These are phyloP conservation scores for Yarrowia bubula DNA, from an alignment of 805 yeast genomes.

Conservation along the genomic window DNA sequence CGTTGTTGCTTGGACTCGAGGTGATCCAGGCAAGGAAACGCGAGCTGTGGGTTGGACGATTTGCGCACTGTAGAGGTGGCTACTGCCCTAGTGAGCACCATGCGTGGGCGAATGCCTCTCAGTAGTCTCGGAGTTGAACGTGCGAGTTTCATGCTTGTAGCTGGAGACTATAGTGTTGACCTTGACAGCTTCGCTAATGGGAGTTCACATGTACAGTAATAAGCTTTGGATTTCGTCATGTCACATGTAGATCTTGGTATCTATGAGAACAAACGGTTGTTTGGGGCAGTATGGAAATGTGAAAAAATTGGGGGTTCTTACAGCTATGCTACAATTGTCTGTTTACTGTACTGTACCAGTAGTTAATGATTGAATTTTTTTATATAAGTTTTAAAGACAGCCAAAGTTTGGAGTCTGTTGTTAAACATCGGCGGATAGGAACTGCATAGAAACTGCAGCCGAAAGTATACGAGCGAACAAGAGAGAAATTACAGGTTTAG, in stretches of 20 bases:
- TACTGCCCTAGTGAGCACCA: not conserved
- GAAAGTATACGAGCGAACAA: not conserved
- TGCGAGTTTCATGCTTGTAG: conserved; percentile 22
- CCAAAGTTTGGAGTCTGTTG: not conserved
- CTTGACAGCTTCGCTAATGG: not conserved
- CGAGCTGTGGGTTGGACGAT: conserved; percentile 61
- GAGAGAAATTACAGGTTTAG: not conserved
- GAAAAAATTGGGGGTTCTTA: no score
- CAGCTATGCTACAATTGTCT: no score
- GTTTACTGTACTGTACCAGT: no score
- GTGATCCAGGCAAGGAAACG: conserved; percentile 84
- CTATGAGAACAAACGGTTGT: not conserved
- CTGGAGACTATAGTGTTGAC: not conserved
- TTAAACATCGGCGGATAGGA: not conserved
- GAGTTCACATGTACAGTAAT: not conserved
- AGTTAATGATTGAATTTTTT: not conserved
- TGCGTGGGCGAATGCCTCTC: not conserved
- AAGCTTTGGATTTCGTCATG: conserved; percentile 23
- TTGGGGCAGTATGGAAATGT: no score
- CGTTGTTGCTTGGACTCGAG: conserved; percentile 47
- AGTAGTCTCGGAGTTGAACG: not conserved
- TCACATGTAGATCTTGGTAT: conserved; percentile 6
- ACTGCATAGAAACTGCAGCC: conserved; percentile 1
- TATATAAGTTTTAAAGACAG: not conserved
- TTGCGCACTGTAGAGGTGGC: conserved; percentile 10